phyloP scores from a whole-genome alignment of 2,329 filamentous ascomycete species.

The Botrytis paeoniae region DNA sequence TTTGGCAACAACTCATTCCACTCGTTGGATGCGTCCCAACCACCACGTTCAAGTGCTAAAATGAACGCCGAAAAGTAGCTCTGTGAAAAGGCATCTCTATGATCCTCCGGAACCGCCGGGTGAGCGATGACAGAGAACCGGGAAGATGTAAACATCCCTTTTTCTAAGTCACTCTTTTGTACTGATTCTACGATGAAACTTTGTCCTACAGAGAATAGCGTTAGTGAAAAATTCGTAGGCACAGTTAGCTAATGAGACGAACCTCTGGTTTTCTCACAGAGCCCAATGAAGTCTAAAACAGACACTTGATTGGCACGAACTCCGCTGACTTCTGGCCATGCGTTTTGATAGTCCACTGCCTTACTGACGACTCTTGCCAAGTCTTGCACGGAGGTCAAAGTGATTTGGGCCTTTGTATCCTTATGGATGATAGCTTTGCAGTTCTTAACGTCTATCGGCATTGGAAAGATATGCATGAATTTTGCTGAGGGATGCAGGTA shows the following conservation, averaged over 20 bases:
- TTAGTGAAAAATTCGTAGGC: not conserved
- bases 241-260: not conserved
- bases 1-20: conserved; percentile 46
- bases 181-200: conserved; percentile 46
- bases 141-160: conserved; percentile 41
- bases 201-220: conserved; percentile 28
- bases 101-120: conserved; percentile 39
- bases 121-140: conserved; percentile 42
- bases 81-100: conserved; percentile 30
- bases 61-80: conserved; percentile 44
- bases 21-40: conserved; percentile 45
- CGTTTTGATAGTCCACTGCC: conserved; percentile 36
- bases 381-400: conserved; percentile 46
- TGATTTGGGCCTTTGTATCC: conserved; percentile 43
- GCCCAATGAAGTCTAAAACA: not conserved
- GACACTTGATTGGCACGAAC: conserved; percentile 27
- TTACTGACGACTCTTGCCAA: conserved; percentile 40
- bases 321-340: conserved; percentile 34
- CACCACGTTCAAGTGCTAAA: conserved; percentile 42
- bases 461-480: conserved; percentile 39
- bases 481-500: conserved; percentile 41
- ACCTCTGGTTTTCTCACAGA: conserved; percentile 39
- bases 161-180: conserved; percentile 46
- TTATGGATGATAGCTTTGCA: conserved; percentile 44
- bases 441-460: conserved; percentile 37